Percentiles rank a stretch among this genome's conserved stretches.
phyloP scores from a whole-genome alignment of 2,329 filamentous ascomycete genomes.

The Arthroderma sp. region DNA sequence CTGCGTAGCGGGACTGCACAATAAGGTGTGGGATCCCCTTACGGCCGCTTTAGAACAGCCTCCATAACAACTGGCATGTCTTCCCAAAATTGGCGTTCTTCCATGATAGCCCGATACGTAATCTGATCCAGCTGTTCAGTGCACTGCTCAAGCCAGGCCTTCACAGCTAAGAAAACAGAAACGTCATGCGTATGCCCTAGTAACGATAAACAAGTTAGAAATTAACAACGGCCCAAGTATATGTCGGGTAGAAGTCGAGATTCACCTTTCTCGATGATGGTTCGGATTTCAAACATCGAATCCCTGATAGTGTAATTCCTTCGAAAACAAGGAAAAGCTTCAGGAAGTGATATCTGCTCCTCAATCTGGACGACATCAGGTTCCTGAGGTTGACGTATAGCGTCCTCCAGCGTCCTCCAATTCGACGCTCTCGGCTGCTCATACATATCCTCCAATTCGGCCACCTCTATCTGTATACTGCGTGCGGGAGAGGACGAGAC shows the following conservation, averaged over 20 bases:
- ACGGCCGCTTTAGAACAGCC: constrained; percentile 28
- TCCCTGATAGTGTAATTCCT: constrained; percentile 18
- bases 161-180: constrained; percentile 23
- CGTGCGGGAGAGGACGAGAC: constrained; percentile 31
- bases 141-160: constrained; percentile 32
- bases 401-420: constrained; percentile 29
- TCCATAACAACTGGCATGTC: constrained; percentile 29
- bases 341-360: constrained; percentile 20
- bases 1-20: neutral
- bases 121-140: constrained; percentile 21
- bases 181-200: constrained; percentile 21
- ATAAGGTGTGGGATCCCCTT: constrained; percentile 8
- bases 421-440: constrained; percentile 33
- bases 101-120: constrained; percentile 21
- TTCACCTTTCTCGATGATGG: constrained; percentile 27
- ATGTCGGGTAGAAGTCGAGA: constrained; percentile 1
- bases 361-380: constrained; percentile 25
- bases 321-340: constrained; percentile 25
- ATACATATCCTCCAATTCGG: constrained; percentile 37
- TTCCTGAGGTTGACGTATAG: constrained; percentile 18
- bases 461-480: constrained; percentile 37
- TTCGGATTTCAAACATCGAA: constrained; percentile 21
- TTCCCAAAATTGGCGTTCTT: constrained; percentile 35
- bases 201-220: neutral
- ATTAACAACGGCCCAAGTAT: neutral